Evolutionary conservation across 768 basidiomycete genomes (phyloP).

Genomic region (Tulasnella calospora): DNA sequence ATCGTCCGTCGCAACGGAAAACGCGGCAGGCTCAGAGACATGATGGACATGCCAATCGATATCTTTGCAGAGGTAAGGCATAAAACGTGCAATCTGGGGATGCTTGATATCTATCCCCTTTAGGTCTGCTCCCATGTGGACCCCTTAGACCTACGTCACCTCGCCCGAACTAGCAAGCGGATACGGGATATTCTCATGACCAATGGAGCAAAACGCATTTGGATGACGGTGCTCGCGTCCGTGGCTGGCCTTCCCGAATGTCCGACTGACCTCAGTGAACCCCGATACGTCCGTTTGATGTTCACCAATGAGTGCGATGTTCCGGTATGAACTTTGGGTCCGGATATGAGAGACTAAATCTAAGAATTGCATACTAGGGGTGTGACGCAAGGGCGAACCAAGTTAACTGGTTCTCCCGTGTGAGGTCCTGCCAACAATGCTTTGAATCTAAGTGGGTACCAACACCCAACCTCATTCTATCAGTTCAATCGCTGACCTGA

Average conservation of each 20-base stretch:
- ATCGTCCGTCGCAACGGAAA: not conserved
- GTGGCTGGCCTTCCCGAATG: conserved; percentile 10
- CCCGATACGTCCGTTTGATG: conserved; percentile 18
- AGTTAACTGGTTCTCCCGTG: not conserved
- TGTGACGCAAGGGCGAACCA: not conserved
- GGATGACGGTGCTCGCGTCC: not conserved
- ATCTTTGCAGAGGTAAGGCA: not conserved
- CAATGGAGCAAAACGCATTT: not conserved
- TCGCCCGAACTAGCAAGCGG: not conserved
- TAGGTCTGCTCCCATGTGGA: not conserved
- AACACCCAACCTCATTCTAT: not conserved
- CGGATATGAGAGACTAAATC: not conserved
- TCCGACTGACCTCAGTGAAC: conserved; percentile 20
- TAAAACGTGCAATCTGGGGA: not conserved
- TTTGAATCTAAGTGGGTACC: not conserved
- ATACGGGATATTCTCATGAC: not conserved
- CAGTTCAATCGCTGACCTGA: not conserved
- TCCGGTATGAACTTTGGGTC: not conserved
- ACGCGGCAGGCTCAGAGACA: not conserved
- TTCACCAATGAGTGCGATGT: not conserved
- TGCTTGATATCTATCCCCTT: not conserved
- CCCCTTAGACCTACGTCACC: not conserved
- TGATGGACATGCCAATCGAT: not conserved
- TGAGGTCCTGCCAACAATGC: not conserved
- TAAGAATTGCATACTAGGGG: not conserved